Percentiles rank a stretch among this genome's conserved stretches.
phyloP scores from a whole-genome alignment of 2,329 filamentous ascomycete genomes.

The Achaetomium macrosporum region DNA sequence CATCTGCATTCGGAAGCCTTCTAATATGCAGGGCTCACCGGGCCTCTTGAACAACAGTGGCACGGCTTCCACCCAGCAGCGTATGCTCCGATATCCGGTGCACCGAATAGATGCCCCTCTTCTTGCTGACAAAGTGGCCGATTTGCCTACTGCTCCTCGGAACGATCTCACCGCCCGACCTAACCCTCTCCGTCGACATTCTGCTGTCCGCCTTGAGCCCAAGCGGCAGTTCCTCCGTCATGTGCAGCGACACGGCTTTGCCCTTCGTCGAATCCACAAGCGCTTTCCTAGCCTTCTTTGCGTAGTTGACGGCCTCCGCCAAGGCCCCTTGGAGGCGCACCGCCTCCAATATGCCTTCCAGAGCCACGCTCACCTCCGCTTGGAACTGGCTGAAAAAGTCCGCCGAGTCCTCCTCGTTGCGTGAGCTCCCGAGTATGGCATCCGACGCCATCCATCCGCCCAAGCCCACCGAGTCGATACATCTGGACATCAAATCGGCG shows the following conservation, averaged over 20 bases:
- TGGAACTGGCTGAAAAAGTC: constrained; percentile 61
- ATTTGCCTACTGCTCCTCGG: constrained; percentile 66
- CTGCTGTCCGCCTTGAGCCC: constrained; percentile 58
- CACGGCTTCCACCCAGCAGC: constrained; percentile 11
- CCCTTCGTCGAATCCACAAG: constrained; percentile 20
- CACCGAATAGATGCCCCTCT: constrained; percentile 75
- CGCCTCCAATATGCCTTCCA: constrained; percentile 67
- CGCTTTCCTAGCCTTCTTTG: constrained; percentile 32
- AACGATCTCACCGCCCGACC: constrained; percentile 64
- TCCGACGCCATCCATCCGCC: constrained; percentile 68
- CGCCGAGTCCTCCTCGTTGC: constrained; percentile 49
- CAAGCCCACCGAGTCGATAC: constrained; percentile 68
- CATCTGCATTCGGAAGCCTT: neutral
- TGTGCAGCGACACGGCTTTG: constrained; percentile 20
- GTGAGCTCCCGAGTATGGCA: constrained; percentile 37
- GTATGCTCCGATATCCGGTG: constrained; percentile 65
- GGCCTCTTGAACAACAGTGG: constrained; percentile 19
- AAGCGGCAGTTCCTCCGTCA: constrained; percentile 54
- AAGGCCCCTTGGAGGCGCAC: constrained; percentile 59
- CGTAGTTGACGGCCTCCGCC: constrained; percentile 60
- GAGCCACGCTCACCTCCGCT: constrained; percentile 62
- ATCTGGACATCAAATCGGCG: constrained; percentile 64
- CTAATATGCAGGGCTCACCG: constrained; percentile 5
- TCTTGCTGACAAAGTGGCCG: constrained; percentile 70
- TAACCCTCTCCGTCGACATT: constrained; percentile 52